Evolutionary conservation across 1,284 basidiomycete genomes (phyloP).

Genomic region (Ustilago trichophora): DNA sequence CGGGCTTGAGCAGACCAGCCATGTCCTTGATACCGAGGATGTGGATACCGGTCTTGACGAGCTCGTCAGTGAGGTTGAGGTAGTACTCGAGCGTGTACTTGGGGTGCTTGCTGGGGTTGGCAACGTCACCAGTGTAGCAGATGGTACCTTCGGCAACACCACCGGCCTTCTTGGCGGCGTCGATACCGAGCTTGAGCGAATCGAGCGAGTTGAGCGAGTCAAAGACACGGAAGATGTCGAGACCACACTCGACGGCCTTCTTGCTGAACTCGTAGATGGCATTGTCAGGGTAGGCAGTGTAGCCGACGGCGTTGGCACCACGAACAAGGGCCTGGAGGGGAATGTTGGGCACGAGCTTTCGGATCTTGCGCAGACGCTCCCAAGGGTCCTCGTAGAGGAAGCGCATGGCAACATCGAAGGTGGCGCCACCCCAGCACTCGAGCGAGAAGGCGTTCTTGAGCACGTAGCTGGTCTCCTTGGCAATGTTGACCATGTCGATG

Average conservation of each 20-base stretch:
- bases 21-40: constrained; percentile 99
- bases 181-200: constrained; percentile 72
- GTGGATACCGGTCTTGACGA: constrained; percentile 95
- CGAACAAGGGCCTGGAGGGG: constrained; percentile 98
- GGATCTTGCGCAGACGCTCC: constrained; percentile 92
- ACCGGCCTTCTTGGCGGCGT: constrained; percentile 99
- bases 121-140: constrained; percentile 98
- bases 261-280: constrained; percentile 87
- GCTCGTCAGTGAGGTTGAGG: constrained; percentile 91
- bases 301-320: constrained; percentile 98
- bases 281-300: constrained; percentile 99
- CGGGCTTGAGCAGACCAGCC: constrained; percentile 96
- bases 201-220: constrained; percentile 78
- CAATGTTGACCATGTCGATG: constrained; percentile 97
- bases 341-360: constrained; percentile 97
- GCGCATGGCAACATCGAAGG: constrained; percentile 99
- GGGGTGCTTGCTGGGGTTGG: constrained; percentile 85
- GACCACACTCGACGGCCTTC: constrained; percentile 95
- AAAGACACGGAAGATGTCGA: constrained; percentile 99
- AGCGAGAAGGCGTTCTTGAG: constrained; percentile 94
- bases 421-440: constrained; percentile 99
- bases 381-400: constrained; percentile 99
- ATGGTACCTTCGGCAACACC: constrained; percentile 89
- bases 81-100: constrained; percentile 99
- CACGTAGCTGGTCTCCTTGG: constrained; percentile 88